Conservation (phyloP, 176 grass and related monocot genomes). For the Poa pratensis region DNA sequence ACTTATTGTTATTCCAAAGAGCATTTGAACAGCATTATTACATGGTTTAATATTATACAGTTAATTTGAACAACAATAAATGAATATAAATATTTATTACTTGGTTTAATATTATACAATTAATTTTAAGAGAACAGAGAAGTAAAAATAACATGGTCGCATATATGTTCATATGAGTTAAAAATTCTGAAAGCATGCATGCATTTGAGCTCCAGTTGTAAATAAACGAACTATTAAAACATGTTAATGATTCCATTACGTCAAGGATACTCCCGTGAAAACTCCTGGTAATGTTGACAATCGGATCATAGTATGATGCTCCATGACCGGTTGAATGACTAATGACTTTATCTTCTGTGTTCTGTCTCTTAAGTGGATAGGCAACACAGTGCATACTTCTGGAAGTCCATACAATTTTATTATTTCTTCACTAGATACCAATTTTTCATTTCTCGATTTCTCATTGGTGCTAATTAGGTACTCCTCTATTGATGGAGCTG, state of each 20-base stretch:
- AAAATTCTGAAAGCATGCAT: neutral
- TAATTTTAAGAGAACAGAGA: neutral
- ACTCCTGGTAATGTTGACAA: constrained; percentile 60
- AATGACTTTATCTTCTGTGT: constrained; percentile 46
- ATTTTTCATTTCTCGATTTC: constrained; percentile 9
- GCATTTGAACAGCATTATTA: no score
- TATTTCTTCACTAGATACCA: constrained; percentile 30
- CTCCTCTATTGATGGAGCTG: constrained; percentile 51
- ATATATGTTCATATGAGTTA: neutral
- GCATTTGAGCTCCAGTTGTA: neutral
- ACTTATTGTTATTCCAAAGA: neutral
- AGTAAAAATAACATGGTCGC: neutral
- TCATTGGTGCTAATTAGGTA: constrained; percentile 66
- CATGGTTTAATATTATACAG: neutral
- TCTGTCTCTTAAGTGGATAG: constrained; percentile 49
- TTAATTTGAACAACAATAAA: neutral
- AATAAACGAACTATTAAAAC: neutral
- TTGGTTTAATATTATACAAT: neutral
- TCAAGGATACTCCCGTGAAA: constrained; percentile 48
- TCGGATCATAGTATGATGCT: constrained; percentile 49
- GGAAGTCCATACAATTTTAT: constrained; percentile 60
- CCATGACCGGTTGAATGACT: neutral
- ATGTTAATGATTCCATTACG: neutral
- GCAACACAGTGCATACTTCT: constrained; percentile 54
- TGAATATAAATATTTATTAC: neutral